phyloP scores from a whole-genome alignment of 2,329 filamentous ascomycete species.

The Diaporthe amygdali region DNA sequence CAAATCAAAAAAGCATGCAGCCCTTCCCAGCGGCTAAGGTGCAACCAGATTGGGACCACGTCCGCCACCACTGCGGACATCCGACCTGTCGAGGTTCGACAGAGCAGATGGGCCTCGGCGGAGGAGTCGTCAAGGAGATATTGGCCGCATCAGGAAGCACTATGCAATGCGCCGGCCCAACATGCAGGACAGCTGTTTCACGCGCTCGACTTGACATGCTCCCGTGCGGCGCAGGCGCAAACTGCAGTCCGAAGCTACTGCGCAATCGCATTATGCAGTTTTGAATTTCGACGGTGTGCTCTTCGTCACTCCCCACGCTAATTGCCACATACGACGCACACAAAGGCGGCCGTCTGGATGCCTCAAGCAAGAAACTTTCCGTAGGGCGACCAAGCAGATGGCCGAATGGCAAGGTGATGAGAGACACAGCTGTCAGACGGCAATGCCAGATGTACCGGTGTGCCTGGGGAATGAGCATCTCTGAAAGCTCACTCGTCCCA shows the following conservation, averaged over 20 bases:
- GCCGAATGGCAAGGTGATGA: neutral
- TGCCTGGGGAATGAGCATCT: slow-evolving; percentile 15
- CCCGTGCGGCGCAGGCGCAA: slow-evolving; percentile 13
- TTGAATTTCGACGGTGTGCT: neutral
- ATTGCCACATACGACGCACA: neutral
- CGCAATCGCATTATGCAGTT: neutral
- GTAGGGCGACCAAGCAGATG: slow-evolving; percentile 26
- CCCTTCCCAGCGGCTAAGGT: slow-evolving; percentile 15
- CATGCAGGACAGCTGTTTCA: slow-evolving; percentile 13
- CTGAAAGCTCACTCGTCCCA: slow-evolving; percentile 22
- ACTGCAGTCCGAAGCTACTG: neutral
- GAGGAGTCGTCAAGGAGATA: neutral
- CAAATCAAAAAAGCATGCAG: neutral
- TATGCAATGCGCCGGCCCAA: slow-evolving; percentile 11
- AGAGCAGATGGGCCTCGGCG: neutral
- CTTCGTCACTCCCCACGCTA: neutral
- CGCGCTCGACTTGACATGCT: neutral
- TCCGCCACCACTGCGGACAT: neutral
- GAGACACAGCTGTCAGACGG: slow-evolving; percentile 18
- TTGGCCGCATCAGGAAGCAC: slow-evolving; percentile 11
- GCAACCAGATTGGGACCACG: neutral
- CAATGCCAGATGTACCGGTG: slow-evolving; percentile 17
- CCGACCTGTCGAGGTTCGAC: slow-evolving; percentile 15
- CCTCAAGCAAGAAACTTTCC: neutral
- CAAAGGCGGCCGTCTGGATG: neutral